Conservation (phyloP, 2,329 filamentous ascomycete genomes). For the Teratosphaeria epicoccoides region DNA sequence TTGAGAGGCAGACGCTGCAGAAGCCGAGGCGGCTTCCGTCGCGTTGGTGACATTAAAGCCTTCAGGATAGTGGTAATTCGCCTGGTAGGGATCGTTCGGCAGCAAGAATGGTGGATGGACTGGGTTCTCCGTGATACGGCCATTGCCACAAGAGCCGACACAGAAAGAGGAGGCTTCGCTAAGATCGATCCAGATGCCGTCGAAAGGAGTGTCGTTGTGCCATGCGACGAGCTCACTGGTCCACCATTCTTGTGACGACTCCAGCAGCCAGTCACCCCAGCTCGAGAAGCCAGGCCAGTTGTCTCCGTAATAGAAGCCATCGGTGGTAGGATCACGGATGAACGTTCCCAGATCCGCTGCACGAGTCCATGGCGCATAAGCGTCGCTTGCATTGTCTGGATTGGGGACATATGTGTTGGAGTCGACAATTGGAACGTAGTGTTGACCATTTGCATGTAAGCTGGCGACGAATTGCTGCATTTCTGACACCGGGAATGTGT, state of each 20-base stretch:
- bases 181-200: constrained; percentile 20
- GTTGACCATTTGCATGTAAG: constrained; percentile 44
- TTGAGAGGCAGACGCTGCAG: constrained; percentile 44
- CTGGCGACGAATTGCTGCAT: constrained; percentile 42
- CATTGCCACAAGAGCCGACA: constrained; percentile 16
- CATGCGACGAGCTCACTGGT: constrained; percentile 10
- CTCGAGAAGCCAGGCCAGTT: constrained; percentile 12
- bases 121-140: constrained; percentile 10
- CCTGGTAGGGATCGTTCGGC: constrained; percentile 52
- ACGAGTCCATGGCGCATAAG: constrained; percentile 42
- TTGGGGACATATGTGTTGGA: constrained; percentile 60
- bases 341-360: constrained; percentile 41
- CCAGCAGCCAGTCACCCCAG: constrained; percentile 15
- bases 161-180: constrained; percentile 17
- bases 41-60: constrained; percentile 58
- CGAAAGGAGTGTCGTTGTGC: constrained; percentile 10
- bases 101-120: constrained; percentile 56
- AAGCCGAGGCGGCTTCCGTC: constrained; percentile 53
- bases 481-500: constrained; percentile 40
- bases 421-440: constrained; percentile 53
- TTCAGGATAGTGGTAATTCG: constrained; percentile 56
- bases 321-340: constrained; percentile 42
- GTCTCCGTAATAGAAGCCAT: constrained; percentile 29
- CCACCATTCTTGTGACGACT: constrained; percentile 13
- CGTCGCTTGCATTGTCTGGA: constrained; percentile 55